Base-by-base conservation (phyloP, 129 eudicot genomes). In the Pittosporum tobira region DNA sequence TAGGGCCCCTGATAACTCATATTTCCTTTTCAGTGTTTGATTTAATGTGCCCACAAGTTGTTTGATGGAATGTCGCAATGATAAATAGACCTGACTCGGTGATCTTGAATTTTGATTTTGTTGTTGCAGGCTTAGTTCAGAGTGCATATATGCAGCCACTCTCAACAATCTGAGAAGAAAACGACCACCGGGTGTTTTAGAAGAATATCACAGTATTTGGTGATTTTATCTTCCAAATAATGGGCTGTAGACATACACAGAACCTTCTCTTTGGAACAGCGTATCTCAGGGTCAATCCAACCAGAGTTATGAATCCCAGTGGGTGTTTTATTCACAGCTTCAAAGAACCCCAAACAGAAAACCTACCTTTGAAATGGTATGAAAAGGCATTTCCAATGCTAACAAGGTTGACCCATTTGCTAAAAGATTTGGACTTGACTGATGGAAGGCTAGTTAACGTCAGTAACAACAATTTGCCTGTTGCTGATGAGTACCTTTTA, bases 391-490 rank as follows among this genome's bases (percentile, higher is more conserved):
- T 65, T 27, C 63, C 72, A 19, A 76, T 73, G 73, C 71, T 91
- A 57, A 48, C 61, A 22, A 81, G 79, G 66, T 64, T 80, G 73
- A 44, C 81, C 69, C 77, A 62, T 22, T 66, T 81, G 66, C 58
- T 86, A 59, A 86, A 76, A 48, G 74, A 71, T 63, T 36, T 90
- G 25, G 94, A 80, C 66, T 69, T 78, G 52, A 69, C 83, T 51
- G 82, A 71, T 63, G 87, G 90, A 64, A 86, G 69, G 71, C 71
- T 90, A 36, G 72, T 86, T 56, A 73, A 76, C 53, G 37, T 78
- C 16, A 57, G 59, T 22, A 82, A 86, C 21, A 82, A 86, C 21
- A 49, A 81, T 65, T 64, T 75, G n/a, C 68, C 61, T 22, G 67
- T 91, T 19, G 44, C n/a, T 19, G 88, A 86, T 71, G 83, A 78